Evolutionary conservation across 768 basidiomycete species (phyloP).

Genomic region (Roridomyces roridus): DNA sequence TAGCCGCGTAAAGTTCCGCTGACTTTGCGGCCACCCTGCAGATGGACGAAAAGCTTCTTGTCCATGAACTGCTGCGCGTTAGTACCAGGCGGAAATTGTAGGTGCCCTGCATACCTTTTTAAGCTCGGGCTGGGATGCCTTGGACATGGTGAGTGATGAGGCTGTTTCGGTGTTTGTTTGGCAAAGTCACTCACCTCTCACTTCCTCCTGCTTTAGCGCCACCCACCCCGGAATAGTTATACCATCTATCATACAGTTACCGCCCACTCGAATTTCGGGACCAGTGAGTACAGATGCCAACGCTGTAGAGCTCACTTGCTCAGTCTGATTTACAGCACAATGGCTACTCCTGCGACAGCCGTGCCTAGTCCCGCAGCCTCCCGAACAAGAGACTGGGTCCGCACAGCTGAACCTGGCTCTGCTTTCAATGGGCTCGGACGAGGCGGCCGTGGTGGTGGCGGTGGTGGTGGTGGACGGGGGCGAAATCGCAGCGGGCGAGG

Average conservation of each 20-base stretch:
- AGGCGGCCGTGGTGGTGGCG: constrained; percentile 39
- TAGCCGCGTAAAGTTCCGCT: constrained; percentile 95
- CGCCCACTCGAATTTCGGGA: background rate
- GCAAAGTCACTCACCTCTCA: background rate
- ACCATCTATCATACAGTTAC: background rate
- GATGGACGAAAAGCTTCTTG: constrained; percentile 92
- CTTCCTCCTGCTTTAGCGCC: no score
- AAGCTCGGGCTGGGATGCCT: constrained; percentile 95
- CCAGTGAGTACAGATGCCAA: background rate
- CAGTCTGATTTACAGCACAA: constrained; percentile 28
- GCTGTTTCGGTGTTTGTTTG: constrained; percentile 2
- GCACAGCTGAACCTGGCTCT: constrained; percentile 52
- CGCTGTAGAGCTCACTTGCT: background rate
- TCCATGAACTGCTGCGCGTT: constrained; percentile 86
- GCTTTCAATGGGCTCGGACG: constrained; percentile 53
- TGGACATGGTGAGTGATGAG: constrained; percentile 66
- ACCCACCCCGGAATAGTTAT: no score
- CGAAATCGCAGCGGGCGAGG: constrained; percentile 45
- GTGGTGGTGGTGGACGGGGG: constrained; percentile 35
- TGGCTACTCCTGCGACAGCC: constrained; percentile 48
- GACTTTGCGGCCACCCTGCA: constrained; percentile 95
- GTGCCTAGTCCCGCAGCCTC: constrained; percentile 29
- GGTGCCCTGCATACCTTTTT: no score
- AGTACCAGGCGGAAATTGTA: no score
- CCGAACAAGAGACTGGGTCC: constrained; percentile 50